Conservation (phyloP, 257 asterid species). For the Craterostigma plantagineum region DNA sequence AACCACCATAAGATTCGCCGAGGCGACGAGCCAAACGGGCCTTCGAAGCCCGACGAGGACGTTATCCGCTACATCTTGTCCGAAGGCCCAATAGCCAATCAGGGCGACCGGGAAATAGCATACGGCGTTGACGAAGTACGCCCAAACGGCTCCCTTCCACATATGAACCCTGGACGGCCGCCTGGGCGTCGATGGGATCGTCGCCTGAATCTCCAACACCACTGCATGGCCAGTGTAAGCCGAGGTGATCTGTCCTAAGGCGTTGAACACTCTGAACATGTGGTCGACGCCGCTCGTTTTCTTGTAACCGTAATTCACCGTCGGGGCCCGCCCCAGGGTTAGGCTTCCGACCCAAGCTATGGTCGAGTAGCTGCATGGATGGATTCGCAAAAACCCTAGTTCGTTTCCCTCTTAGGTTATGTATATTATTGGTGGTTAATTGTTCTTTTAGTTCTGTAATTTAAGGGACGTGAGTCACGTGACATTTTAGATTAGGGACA, state of each 20-base stretch:
- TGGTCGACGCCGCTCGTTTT: conserved; percentile 16
- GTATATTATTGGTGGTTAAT: too few species aligned
- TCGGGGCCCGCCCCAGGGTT: conserved; percentile 17
- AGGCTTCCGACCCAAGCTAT: conserved; percentile 39
- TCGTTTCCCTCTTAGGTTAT: too few species aligned
- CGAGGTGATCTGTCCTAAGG: conserved; percentile 31
- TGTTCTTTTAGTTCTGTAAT: too few species aligned
- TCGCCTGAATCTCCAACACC: conserved; percentile 40
- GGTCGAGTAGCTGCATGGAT: conserved; percentile 30
- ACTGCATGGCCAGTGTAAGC: conserved; percentile 44
- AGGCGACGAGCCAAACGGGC: conserved; percentile 42
- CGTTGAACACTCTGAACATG: conserved; percentile 27
- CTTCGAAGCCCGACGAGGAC: conserved; percentile 26
- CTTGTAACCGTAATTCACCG: conserved; percentile 29
- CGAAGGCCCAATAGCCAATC: conserved; percentile 39
- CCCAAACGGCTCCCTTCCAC: conserved; percentile 38
- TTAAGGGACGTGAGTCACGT: too few species aligned
- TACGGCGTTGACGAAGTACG: conserved; percentile 28
- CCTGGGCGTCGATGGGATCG: conserved; percentile 38
- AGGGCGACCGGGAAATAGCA: conserved; percentile 40
- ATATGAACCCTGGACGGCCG: conserved; percentile 31
- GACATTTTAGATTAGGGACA: too few species aligned
- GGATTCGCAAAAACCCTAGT: too few species aligned
- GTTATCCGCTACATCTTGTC: conserved; percentile 28
- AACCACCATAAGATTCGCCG: conserved; percentile 8